Percentiles rank a stretch among this genome's conserved stretches.
Conservation (phyloP, 2,329 filamentous ascomycete genomes). For the Fusarium protoensiforme region DNA sequence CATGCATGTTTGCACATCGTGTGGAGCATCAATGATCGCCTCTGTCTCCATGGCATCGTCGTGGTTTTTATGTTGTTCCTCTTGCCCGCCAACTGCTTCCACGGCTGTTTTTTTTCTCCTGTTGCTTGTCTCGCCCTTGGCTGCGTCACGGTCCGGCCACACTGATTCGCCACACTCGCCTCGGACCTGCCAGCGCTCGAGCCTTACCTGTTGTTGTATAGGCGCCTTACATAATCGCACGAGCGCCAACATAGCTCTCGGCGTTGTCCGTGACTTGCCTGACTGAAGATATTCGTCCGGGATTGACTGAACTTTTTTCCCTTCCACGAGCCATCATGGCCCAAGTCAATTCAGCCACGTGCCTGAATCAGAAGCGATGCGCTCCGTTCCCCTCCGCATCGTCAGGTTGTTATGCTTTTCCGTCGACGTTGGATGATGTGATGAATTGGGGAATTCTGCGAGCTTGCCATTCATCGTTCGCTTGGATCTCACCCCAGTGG, state of each 20-base stretch:
- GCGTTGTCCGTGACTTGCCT: conserved; percentile 31
- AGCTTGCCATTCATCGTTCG: not conserved
- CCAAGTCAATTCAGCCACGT: conserved; percentile 11
- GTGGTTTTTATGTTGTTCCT: not conserved
- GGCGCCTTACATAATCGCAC: conserved; percentile 31
- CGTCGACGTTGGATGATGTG: conserved; percentile 4
- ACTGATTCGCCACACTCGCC: conserved; percentile 33
- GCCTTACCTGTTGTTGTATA: conserved; percentile 3
- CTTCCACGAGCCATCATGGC: not conserved
- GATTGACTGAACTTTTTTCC: conserved; percentile 8
- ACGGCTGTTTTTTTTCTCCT: not conserved
- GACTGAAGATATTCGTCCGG: conserved; percentile 9
- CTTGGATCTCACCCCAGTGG: not conserved
- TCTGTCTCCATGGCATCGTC: conserved; percentile 1
- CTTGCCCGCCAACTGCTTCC: not conserved
- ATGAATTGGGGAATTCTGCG: conserved; percentile 3
- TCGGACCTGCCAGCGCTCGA: conserved; percentile 5
- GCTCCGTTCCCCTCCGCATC: not conserved
- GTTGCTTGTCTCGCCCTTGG: not conserved
- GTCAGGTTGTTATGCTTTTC: conserved; percentile 14
- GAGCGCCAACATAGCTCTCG: conserved; percentile 18
- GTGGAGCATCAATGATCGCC: conserved; percentile 2
- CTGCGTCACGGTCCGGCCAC: conserved; percentile 26
- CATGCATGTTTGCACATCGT: conserved; percentile 4
- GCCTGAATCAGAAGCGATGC: conserved; percentile 12